Base-by-base conservation (phyloP, 371 early-diverging fungal genomes). In the Lichtheimia corymbifera region DNA sequence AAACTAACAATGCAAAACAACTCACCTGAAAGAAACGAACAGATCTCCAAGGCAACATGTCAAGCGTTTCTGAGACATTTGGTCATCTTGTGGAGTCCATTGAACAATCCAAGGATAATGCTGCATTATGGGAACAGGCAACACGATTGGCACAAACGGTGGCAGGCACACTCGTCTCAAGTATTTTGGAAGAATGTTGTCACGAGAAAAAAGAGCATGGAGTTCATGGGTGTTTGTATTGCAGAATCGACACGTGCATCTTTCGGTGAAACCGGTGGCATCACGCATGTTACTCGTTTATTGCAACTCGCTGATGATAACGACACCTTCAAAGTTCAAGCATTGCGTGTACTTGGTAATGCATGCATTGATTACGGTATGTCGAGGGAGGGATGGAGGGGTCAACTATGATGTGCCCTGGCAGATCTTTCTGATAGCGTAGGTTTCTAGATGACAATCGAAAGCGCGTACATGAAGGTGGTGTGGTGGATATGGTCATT, bases 331-430 rank as follows among this genome's bases (percentile, higher is more conserved):
- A 69, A 73, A 28, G 69, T 88, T 25, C 90, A 91, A 61, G 80
- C 83, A 4, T 74, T 91, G 41, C 82, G 93, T 12, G 88, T 88
- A 1, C 63, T 90, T 25, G 93, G 89, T 15, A 93, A 93, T 62
- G 69, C 90, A 35, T 93, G 92, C 59, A 89, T 85, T 70, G 92
- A 93, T 70, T 76, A 90, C 65, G 90, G 93, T 91, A 80, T 61
- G 35, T 56, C 18, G 47, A 47, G 22, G 11, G 17, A n/a, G 44
- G 44, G 44, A 43, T 1, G 44, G 11, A 18, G 2, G 47, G 20
- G n/a, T 47, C 28, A 22, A 27, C n/a, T n/a, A 30, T 40, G 30
- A 22, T 22, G 22, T 22, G 25, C 35, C 40, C 3, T 27, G 17
- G 11, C 27, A 27, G 27, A 27, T 27, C 27, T 27, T 27, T 35